phyloP scores from a whole-genome alignment of 1,284 basidiomycete genomes.

The Cryptococcus wingfieldii region DNA sequence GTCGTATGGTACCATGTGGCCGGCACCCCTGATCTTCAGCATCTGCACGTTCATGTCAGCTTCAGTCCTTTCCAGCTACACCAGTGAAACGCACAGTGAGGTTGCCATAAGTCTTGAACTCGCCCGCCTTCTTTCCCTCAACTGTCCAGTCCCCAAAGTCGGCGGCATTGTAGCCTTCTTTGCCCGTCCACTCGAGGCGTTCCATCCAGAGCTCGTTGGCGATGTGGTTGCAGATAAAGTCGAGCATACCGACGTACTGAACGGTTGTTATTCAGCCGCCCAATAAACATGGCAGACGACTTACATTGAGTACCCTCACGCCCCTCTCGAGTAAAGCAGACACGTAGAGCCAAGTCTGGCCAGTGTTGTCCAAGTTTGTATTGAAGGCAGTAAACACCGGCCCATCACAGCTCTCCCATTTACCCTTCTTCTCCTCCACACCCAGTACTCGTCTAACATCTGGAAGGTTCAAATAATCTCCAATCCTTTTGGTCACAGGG shows the following conservation, averaged over 20 bases:
- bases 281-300: constrained; percentile 2
- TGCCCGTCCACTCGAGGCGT: constrained; percentile 61
- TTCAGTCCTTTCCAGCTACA: constrained; percentile 45
- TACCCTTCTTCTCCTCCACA: constrained; percentile 54
- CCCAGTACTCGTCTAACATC: constrained; percentile 58
- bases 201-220: constrained; percentile 66
- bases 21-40: constrained; percentile 38
- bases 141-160: constrained; percentile 52
- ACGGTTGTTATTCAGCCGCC: neutral
- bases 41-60: constrained; percentile 11
- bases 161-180: constrained; percentile 52
- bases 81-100: constrained; percentile 60
- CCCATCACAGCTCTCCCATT: constrained; percentile 55
- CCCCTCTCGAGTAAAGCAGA: constrained; percentile 69
- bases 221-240: constrained; percentile 70
- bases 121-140: constrained; percentile 53
- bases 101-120: constrained; percentile 57
- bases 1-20: constrained; percentile 51
- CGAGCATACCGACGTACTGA: constrained; percentile 55
- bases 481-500: constrained; percentile 48
- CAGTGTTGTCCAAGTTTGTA: constrained; percentile 30
- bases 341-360: constrained; percentile 56
- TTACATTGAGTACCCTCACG: constrained; percentile 60
- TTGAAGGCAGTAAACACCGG: constrained; percentile 47
- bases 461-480: constrained; percentile 57